A percentile compares a stretch with the other conserved stretches of the same genome.
phyloP scores from a whole-genome alignment of 306 rosid species.

The Hippophae rhamnoides region DNA sequence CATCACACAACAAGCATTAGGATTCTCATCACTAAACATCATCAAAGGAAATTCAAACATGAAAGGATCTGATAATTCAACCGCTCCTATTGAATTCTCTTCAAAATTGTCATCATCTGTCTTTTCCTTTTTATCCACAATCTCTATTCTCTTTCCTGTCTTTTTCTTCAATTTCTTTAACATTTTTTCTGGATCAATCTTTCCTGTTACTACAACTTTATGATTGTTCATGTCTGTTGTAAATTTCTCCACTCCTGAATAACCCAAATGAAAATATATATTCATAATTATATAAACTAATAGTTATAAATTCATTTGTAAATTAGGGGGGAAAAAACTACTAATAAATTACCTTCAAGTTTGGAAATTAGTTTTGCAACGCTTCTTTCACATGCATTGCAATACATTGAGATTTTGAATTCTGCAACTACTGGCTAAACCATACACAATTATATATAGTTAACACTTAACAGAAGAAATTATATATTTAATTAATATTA shows the following conservation, averaged over 20 bases:
- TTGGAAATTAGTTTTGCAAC: slow-evolving; percentile 59
- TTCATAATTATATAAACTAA: background rate
- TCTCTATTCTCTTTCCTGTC: slow-evolving; percentile 56
- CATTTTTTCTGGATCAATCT: slow-evolving; percentile 45
- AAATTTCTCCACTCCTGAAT: slow-evolving; percentile 58
- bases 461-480: background rate
- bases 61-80: too few species aligned
- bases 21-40: slow-evolving; percentile 76
- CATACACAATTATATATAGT: background rate
- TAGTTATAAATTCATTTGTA: too few species aligned
- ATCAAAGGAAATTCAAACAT: slow-evolving; percentile 6
- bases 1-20: slow-evolving; percentile 67
- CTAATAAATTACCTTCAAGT: slow-evolving; percentile 37
- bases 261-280: background rate
- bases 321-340: background rate
- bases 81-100: background rate
- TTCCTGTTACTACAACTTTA: slow-evolving; percentile 51
- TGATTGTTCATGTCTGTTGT: slow-evolving; percentile 53
- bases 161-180: slow-evolving; percentile 62
- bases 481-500: background rate
- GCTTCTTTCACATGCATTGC: slow-evolving; percentile 67
- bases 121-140: slow-evolving; percentile 24
- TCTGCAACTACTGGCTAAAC: slow-evolving; percentile 31
- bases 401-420: slow-evolving; percentile 63
- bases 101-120: slow-evolving; percentile 8